Evolutionary conservation across 164 flowering plant species (phyloP).

Genomic region (Chloranthus sessilifolius): DNA sequence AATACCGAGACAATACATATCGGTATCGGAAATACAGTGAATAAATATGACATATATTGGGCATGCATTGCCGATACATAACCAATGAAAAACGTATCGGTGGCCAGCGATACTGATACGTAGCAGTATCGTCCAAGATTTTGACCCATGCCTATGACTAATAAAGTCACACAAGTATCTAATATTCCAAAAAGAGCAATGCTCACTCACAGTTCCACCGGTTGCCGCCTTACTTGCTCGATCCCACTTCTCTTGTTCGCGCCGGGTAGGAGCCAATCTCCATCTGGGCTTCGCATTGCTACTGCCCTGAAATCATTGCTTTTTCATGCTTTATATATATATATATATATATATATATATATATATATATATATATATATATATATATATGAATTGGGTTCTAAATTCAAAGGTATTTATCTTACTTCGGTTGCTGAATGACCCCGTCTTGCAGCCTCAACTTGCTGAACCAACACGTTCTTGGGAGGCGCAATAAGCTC

Average conservation of each 20-base stretch:
- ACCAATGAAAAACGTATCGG: no score
- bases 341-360: no score
- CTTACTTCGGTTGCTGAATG: constrained; percentile 33
- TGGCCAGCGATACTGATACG: no score
- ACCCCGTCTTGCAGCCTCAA: constrained; percentile 31
- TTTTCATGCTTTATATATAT: neutral
- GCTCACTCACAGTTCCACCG: constrained; percentile 71
- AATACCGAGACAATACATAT: no score
- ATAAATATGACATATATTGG: no score
- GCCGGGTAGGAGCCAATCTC: constrained; percentile 81
- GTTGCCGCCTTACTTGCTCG: constrained; percentile 83
- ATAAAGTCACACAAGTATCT: no score
- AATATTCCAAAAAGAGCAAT: neutral
- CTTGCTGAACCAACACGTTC: constrained; percentile 26
- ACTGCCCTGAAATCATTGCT: constrained; percentile 32
- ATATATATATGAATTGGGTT: no score
- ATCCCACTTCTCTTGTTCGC: constrained; percentile 93
- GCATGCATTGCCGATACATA: no score
- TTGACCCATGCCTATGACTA: no score
- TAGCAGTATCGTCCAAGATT: no score
- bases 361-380: no score
- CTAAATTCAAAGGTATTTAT: constrained; percentile 7
- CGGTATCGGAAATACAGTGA: no score
- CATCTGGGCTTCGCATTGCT: constrained; percentile 39
- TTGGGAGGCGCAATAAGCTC: constrained; percentile 51